Base-by-base conservation (phyloP, 2,329 filamentous ascomycete genomes). In the Malbranchea cinnamomea region DNA sequence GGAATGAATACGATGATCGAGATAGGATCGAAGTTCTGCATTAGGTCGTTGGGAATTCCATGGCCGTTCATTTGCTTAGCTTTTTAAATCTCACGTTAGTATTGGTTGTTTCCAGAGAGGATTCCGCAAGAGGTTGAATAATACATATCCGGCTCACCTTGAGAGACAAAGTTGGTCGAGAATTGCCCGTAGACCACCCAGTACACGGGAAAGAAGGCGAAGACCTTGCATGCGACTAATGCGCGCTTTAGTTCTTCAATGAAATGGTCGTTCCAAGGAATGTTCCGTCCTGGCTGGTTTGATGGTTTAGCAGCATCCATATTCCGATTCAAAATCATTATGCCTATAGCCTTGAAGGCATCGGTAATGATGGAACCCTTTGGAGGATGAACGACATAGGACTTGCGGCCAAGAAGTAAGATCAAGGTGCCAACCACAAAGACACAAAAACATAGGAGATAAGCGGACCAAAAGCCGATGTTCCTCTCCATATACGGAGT, bases 1-100 rank as follows among this genome's bases (percentile, higher is more conserved):
- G 78, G 78, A 28, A 83, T 77, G 53, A 84, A 68, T 46, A 85
- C 71, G 42, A 85, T 68, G 37, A 84, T 70, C 15, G 76, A 69
- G 39, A 85, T 70, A 4, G 79, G 77, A 51, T 84, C 75, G 23
- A 85, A 60, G 55, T 83, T 83, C 49, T 74, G 68, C 44, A 85
- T 68, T 34, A 84, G 58, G 47, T 85, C 79, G 59, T 85, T 85
- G 44, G 79, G 80, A 3, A 81, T 66, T 18, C 78, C 77, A 46
- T 77, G 62, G 2, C 75, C 67, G 31, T 66, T 44, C 77, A 71
- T 70, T 37, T 61, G 61, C 20, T 22, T 3, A 11, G 20, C 9
- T 22, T 22, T 3, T 9, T 9, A 12, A 39, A 24, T 10, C 37
- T 19, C 19, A 35, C 35, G 32, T 34, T 36, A 21, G 26, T 29